A percentile compares a stretch with the other conserved stretches of the same genome.
These are phyloP conservation scores for Fusarium sp. DNA, from an alignment of 2,329 filamentous ascomycete genomes.

Conservation along the genomic window DNA sequence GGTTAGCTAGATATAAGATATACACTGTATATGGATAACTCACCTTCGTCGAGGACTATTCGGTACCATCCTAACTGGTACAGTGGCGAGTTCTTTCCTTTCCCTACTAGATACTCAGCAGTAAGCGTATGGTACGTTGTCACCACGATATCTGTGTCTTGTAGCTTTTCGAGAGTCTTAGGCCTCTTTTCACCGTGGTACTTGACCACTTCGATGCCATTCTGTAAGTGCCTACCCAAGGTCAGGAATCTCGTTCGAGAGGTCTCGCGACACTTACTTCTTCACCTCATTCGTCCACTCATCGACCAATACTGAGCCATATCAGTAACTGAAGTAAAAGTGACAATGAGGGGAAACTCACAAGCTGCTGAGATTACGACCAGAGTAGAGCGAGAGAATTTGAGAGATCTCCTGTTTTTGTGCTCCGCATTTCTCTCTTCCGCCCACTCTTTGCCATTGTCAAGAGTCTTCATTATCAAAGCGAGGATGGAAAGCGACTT, in stretches of 20 bases:
- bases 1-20: background rate
- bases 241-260: too few species aligned
- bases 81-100: background rate
- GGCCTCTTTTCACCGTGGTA: background rate
- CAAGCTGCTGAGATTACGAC: background rate
- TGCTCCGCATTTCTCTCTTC: background rate
- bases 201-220: background rate
- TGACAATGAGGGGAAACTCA: background rate
- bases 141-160: conserved; percentile 8
- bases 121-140: conserved; percentile 10
- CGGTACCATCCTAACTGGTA: conserved; percentile 48
- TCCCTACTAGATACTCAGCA: background rate
- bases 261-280: too few species aligned
- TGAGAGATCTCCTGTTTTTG: background rate
- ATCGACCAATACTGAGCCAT: conserved; percentile 1
- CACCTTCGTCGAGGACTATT: conserved; percentile 57
- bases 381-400: background rate
- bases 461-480: conserved; percentile 4
- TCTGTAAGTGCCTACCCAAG: background rate
- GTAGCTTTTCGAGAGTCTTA: too few species aligned
- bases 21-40: too few species aligned
- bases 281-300: conserved; percentile 9
- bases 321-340: too few species aligned
- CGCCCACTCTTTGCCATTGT: background rate
- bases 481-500: background rate